Conservation (phyloP, 2,329 filamentous ascomycete genomes). For the Colletotrichum filicis region DNA sequence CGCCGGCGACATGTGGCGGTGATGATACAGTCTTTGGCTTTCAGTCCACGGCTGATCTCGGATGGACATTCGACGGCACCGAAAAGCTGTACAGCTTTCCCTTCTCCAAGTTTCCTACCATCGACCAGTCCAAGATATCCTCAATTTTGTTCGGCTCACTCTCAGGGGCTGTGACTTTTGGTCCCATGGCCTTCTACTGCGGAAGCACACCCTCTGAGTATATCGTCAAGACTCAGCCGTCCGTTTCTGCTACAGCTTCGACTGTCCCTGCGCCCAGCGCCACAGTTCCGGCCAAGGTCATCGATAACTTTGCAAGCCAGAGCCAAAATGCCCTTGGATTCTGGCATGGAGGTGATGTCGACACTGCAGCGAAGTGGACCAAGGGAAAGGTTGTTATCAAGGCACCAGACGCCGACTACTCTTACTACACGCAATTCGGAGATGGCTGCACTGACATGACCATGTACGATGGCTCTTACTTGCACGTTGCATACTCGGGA, state of each 20-base stretch:
- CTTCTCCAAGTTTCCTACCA: slow-evolving; percentile 60
- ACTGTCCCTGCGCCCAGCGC: slow-evolving; percentile 61
- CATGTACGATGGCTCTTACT: slow-evolving; percentile 66
- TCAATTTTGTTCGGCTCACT: slow-evolving; percentile 62
- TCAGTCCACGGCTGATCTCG: slow-evolving; percentile 60
- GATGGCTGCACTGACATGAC: slow-evolving; percentile 57
- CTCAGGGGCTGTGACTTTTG: slow-evolving; percentile 59
- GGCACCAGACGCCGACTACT: slow-evolving; percentile 57
- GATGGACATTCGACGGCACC: slow-evolving; percentile 69
- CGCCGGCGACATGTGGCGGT: slow-evolving; percentile 57
- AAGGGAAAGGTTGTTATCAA: slow-evolving; percentile 59
- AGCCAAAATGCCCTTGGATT: slow-evolving; percentile 69
- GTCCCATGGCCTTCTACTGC: slow-evolving; percentile 69
- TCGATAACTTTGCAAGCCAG: slow-evolving; percentile 68
- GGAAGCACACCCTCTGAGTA: slow-evolving; percentile 61
- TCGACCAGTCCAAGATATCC: slow-evolving; percentile 63
- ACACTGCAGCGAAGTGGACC: slow-evolving; percentile 65
- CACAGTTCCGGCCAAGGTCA: slow-evolving; percentile 62
- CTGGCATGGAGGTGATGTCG: slow-evolving; percentile 71
- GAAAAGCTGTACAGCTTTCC: slow-evolving; percentile 69
- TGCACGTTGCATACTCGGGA: slow-evolving; percentile 73
- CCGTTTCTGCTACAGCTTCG: slow-evolving; percentile 52
- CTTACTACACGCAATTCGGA: slow-evolving; percentile 68
- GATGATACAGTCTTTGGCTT: slow-evolving; percentile 47
- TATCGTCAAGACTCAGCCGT: slow-evolving; percentile 51